phyloP scores from a whole-genome alignment of 768 basidiomycete genomes.

The Glaciozyma martinii region DNA sequence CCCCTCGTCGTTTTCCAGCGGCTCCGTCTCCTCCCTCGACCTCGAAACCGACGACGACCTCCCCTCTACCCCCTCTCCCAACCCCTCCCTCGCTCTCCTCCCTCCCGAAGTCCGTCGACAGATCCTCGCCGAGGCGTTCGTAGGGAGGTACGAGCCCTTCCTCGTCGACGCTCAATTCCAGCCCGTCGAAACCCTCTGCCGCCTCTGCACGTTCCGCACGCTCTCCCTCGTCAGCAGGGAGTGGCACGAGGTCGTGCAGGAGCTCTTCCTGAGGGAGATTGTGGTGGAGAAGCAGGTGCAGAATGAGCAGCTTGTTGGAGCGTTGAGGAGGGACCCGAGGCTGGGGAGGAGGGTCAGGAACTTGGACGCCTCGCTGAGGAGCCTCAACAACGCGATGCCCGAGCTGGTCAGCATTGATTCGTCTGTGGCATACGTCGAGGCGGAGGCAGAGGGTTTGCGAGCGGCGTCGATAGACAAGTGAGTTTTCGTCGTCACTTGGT shows the following conservation, averaged over 20 bases:
- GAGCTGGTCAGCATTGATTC: background rate
- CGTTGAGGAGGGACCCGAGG: background rate
- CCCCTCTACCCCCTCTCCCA: background rate
- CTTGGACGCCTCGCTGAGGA: background rate
- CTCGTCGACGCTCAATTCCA: background rate
- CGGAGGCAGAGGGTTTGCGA: background rate
- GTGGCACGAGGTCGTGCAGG: background rate
- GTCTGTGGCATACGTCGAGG: background rate
- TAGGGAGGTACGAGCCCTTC: background rate
- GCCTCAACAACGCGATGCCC: constrained; percentile 2
- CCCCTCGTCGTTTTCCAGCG: background rate
- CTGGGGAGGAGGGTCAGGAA: background rate
- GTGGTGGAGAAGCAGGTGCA: background rate
- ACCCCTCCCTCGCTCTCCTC: background rate
- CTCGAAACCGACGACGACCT: background rate
- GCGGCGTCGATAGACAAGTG: background rate
- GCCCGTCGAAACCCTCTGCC: background rate
- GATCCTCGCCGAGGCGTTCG: background rate
- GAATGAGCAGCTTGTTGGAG: background rate
- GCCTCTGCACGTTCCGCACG: background rate
- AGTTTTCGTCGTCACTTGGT: too few species aligned
- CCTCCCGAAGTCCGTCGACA: background rate
- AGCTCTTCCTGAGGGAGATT: background rate
- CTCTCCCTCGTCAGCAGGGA: background rate
- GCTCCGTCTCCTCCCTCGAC: background rate